A percentile compares a stretch with the other conserved stretches of the same genome.
These are phyloP conservation scores for Lactifluus subvellereus DNA, from an alignment of 768 basidiomycete species.

Conservation along the genomic window DNA sequence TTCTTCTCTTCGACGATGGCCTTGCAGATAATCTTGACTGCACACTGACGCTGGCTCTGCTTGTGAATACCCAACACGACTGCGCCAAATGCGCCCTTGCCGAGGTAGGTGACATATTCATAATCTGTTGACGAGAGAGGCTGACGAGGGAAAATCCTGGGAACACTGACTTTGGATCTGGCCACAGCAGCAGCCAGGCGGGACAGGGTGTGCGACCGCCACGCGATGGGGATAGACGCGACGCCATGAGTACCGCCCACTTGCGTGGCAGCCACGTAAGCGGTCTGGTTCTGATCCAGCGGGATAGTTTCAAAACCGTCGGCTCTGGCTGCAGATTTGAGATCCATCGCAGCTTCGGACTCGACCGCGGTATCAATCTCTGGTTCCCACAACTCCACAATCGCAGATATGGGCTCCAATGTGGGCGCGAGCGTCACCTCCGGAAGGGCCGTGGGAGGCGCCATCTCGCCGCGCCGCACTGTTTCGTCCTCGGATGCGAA, in stretches of 20 bases:
- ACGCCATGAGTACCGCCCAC: not conserved
- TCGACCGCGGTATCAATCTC: not conserved
- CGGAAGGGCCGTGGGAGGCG: not conserved
- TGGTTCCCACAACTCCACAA: slow-evolving; percentile 6
- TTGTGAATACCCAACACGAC: slow-evolving; percentile 26
- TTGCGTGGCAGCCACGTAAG: not conserved
- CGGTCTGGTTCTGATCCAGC: not conserved
- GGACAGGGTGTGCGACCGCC: not conserved
- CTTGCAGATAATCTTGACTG: slow-evolving; percentile 27
- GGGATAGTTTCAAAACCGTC: not conserved
- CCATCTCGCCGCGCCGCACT: not conserved
- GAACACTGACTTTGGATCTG: not conserved
- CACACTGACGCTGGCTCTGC: slow-evolving; percentile 14
- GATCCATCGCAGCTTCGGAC: not conserved
- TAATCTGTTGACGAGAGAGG: slow-evolving; percentile 13
- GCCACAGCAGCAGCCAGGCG: not conserved
- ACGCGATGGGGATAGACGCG: not conserved
- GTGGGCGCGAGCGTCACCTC: not conserved
- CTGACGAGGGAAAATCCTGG: not conserved
- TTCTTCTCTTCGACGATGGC: not conserved
- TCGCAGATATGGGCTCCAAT: slow-evolving; percentile 7
- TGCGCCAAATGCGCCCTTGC: slow-evolving; percentile 16
- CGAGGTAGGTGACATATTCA: slow-evolving; percentile 10
- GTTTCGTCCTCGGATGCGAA: not conserved
- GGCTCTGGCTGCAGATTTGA: not conserved